phyloP scores from a whole-genome alignment of 2,329 filamentous ascomycete species.

The Colletotrichum karsti region DNA sequence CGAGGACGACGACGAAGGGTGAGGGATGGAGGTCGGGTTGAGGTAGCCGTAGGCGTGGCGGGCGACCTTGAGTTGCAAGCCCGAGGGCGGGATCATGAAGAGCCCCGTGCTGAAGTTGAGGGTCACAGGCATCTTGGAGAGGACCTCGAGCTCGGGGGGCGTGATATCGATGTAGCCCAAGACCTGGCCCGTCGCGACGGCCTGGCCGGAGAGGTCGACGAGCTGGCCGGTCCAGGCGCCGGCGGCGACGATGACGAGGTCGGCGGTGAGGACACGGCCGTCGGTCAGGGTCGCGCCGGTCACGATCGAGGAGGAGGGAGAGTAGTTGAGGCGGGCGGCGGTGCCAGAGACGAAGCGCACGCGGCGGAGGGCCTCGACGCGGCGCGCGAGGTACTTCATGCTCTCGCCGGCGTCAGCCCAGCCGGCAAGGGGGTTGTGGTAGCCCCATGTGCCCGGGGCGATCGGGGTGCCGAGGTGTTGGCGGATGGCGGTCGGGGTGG shows the following conservation, averaged over 20 bases:
- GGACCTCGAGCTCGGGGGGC: slow-evolving; percentile 70
- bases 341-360: slow-evolving; percentile 63
- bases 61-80: slow-evolving; percentile 72
- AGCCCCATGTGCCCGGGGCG: slow-evolving; percentile 71
- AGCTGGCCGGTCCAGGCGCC: slow-evolving; percentile 88
- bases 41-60: slow-evolving; percentile 76
- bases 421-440: slow-evolving; percentile 77
- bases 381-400: slow-evolving; percentile 70
- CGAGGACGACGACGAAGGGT: slow-evolving; percentile 7
- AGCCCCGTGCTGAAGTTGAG: slow-evolving; percentile 76
- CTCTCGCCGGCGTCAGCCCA: slow-evolving; percentile 82
- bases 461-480: slow-evolving; percentile 56
- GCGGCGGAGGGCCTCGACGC: slow-evolving; percentile 62
- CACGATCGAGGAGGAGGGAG: slow-evolving; percentile 12
- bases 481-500: slow-evolving; percentile 52
- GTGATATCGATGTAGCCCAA: slow-evolving; percentile 82
- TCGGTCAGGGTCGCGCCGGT: slow-evolving; percentile 64
- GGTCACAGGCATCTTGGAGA: slow-evolving; percentile 75
- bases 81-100: slow-evolving; percentile 77
- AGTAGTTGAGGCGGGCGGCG: slow-evolving; percentile 50
- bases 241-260: slow-evolving; percentile 81
- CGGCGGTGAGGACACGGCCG: slow-evolving; percentile 63
- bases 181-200: slow-evolving; percentile 83
- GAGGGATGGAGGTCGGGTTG: slow-evolving; percentile 53
- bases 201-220: slow-evolving; percentile 79